Percentiles rank a stretch among this genome's conserved stretches.
Evolutionary conservation across 78 protist species (phyloP).

Genomic region (Dictyostelium purpureum): DNA sequence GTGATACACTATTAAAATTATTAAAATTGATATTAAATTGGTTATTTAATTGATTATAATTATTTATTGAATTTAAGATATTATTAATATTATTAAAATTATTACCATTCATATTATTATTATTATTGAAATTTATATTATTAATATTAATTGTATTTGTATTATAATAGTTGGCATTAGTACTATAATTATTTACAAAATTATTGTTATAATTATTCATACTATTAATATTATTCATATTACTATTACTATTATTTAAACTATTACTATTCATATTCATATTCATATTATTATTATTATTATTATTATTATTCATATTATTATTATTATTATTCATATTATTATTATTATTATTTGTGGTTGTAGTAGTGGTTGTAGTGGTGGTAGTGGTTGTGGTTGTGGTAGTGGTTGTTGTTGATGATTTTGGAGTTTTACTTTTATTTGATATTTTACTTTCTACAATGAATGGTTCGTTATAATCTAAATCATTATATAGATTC

Average conservation of each 20-base stretch:
- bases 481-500: constrained; percentile 12
- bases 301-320: background rate
- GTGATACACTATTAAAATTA: background rate
- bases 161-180: background rate
- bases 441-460: background rate
- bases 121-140: background rate
- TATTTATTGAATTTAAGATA: too few relatives aligned
- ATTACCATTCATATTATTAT: background rate
- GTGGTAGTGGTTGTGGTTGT: background rate
- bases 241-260: background rate
- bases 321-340: too few relatives aligned
- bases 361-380: background rate
- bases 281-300: background rate
- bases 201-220: background rate
- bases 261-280: too few relatives aligned
- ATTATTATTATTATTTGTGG: background rate
- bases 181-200: background rate
- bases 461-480: constrained; percentile 22
- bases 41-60: background rate
- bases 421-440: background rate
- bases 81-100: background rate
- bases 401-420: background rate
- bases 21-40: background rate
- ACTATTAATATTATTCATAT: constrained; percentile 3
- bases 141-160: background rate